phyloP scores from a whole-genome alignment of 371 early-diverging fungal species.

The Apophysomyces sp. region DNA sequence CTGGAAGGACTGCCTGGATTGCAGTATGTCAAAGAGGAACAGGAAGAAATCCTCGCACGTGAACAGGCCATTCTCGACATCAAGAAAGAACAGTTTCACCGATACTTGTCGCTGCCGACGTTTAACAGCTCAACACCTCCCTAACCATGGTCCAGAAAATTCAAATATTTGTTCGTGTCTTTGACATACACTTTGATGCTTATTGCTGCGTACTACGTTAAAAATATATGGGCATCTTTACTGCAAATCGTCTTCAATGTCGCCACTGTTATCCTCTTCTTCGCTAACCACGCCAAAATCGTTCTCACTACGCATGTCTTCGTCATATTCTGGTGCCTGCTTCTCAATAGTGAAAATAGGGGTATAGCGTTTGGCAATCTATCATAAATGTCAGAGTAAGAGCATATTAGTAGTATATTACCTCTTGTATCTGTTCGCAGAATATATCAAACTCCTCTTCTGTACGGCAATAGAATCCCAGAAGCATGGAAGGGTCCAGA shows the following conservation, averaged over 20 bases:
- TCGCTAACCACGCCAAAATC: conserved; percentile 54
- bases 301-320: conserved; percentile 54
- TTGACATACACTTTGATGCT: background rate
- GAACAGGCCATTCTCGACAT: conserved; percentile 28
- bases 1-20: conserved; percentile 45
- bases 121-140: background rate
- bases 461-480: conserved; percentile 86
- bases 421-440: conserved; percentile 48
- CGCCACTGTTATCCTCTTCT: conserved; percentile 31
- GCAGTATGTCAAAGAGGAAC: conserved; percentile 47
- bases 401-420: conserved; percentile 18
- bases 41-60: conserved; percentile 34
- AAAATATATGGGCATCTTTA: background rate
- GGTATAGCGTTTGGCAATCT: conserved; percentile 47
- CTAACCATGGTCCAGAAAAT: background rate
- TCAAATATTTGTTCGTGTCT: too few species aligned
- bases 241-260: conserved; percentile 5
- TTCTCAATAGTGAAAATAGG: conserved; percentile 70
- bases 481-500: conserved; percentile 91
- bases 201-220: background rate
- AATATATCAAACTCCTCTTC: conserved; percentile 66
- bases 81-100: conserved; percentile 30
- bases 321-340: conserved; percentile 65
- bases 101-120: background rate
- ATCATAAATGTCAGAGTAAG: background rate